A percentile compares a stretch with the other conserved stretches of the same genome.
Evolutionary conservation across 2,329 filamentous ascomycete genomes (phyloP).

Genomic region (Fusarium musae): DNA sequence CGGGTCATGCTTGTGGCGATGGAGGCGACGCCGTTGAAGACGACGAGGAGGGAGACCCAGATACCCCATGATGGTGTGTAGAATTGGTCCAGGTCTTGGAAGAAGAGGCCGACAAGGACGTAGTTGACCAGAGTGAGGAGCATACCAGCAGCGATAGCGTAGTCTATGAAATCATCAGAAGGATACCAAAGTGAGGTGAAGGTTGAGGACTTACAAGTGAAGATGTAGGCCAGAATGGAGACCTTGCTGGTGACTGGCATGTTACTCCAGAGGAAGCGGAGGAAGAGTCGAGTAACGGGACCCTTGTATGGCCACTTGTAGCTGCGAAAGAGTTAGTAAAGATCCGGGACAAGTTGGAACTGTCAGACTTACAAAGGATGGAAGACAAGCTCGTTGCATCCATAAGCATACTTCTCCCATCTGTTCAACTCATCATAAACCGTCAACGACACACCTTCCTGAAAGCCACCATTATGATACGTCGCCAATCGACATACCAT

Average conservation of each 20-base stretch:
- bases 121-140: constrained; percentile 75
- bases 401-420: constrained; percentile 80
- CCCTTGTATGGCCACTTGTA: constrained; percentile 68
- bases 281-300: constrained; percentile 69
- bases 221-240: constrained; percentile 76
- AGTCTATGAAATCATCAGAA: constrained; percentile 52
- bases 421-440: constrained; percentile 78
- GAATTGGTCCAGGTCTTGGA: constrained; percentile 73
- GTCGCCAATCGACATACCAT: constrained; percentile 76
- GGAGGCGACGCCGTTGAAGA: constrained; percentile 42
- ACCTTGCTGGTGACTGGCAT: constrained; percentile 74
- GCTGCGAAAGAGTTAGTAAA: neutral
- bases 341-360: no score
- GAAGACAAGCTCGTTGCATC: constrained; percentile 77
- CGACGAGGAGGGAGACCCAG: constrained; percentile 59
- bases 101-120: constrained; percentile 78
- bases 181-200: no score
- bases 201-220: constrained; percentile 58
- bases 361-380: constrained; percentile 61
- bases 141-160: constrained; percentile 75
- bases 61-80: constrained; percentile 74
- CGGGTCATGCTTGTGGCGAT: constrained; percentile 42
- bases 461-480: constrained; percentile 76
- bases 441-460: constrained; percentile 78
- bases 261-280: constrained; percentile 42